Base-by-base conservation (phyloP, 805 yeast genomes). In the Priceomyces melissophilus region DNA sequence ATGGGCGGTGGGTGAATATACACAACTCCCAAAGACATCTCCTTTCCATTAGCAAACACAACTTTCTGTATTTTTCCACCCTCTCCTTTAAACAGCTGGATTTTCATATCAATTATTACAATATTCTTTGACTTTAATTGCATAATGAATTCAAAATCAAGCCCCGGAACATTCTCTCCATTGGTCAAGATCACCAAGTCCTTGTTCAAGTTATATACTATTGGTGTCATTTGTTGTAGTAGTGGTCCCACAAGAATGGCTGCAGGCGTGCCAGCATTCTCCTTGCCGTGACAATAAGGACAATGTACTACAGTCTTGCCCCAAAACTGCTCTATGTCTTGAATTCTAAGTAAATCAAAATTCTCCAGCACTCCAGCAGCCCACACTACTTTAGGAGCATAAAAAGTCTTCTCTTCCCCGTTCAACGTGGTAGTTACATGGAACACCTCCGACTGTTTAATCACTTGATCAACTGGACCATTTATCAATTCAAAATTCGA, bases 251-350 rank as follows among this genome's bases (percentile, higher is more conserved):
- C 11, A 26, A 39, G 25, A 9, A 46, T 7, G 9, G 44, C 53
- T 10, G 47, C 41, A 20, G 28, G 40, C 30, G 23, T 31, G 4
- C 39, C 30, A 16, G 39, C 33, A 17, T 30, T 36, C 30, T 48
- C 52, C 25, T 33, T 36, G 1, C 52, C 52, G 30, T 48, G 52
- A 23, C 52, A 46, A 35, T 34, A 42, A 16, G 45, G 45, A 35
- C 45, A 42, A 17, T 30, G 42, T 5, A 39, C 30, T 30, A 40
- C 35, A 14, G 46, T 33, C 9, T 46, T 42, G 7, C 53, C 53
- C 53, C 53, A 48, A 34, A 37, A 46, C 10, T 46, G 25, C 9
- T 40, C 40, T 10, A 46, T 27, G 28, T 35, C 37, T 29, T 42
- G 35, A 26, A 48, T 44, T 10, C 34, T 23, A 5, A 34, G 15